A percentile compares a stretch with the other conserved stretches of the same genome.
phyloP scores from a whole-genome alignment of 495 filamentous ascomycete genomes.

The Hyaloscypha hepaticicola region DNA sequence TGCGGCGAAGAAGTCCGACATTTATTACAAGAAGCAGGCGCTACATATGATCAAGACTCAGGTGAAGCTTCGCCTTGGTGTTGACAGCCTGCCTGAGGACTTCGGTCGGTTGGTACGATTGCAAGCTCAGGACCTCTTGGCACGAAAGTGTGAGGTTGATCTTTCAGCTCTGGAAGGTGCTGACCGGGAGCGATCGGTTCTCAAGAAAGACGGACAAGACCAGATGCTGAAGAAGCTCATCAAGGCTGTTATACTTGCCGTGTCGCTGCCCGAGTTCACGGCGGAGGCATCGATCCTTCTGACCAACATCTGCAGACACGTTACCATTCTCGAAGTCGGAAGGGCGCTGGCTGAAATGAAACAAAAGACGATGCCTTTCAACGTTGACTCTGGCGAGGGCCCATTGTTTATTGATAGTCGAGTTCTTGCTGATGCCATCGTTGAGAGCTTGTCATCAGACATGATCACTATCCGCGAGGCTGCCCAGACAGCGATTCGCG shows the following conservation, averaged over 20 bases:
- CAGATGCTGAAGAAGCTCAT: conserved; percentile 77
- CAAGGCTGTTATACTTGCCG: conserved; percentile 83
- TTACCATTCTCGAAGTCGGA: conserved; percentile 88
- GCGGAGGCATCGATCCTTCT: conserved; percentile 70
- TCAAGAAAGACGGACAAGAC: conserved; percentile 84
- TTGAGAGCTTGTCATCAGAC: conserved; percentile 85
- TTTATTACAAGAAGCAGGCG: conserved; percentile 90
- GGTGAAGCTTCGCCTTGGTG: conserved; percentile 84
- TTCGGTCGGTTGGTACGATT: conserved; percentile 79
- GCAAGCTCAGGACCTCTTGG: conserved; percentile 81
- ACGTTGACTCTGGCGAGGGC: conserved; percentile 82
- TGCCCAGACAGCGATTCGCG: conserved; percentile 73
- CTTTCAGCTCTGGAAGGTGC: conserved; percentile 65
- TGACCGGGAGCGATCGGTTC: conserved; percentile 75
- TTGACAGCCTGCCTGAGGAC: conserved; percentile 86
- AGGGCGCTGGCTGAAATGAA: conserved; percentile 72
- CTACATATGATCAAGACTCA: conserved; percentile 82
- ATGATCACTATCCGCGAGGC: conserved; percentile 73
- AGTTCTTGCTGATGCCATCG: conserved; percentile 84
- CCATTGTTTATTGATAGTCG: conserved; percentile 78
- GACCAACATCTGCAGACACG: conserved; percentile 79
- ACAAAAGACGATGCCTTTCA: conserved; percentile 70
- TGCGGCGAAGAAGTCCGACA: conserved; percentile 69
- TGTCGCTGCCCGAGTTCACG: conserved; percentile 76
- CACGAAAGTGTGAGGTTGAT: conserved; percentile 60